Evolutionary conservation across 108 stramenopile species (phyloP).

Genomic region (Schizochytrium sp.): DNA sequence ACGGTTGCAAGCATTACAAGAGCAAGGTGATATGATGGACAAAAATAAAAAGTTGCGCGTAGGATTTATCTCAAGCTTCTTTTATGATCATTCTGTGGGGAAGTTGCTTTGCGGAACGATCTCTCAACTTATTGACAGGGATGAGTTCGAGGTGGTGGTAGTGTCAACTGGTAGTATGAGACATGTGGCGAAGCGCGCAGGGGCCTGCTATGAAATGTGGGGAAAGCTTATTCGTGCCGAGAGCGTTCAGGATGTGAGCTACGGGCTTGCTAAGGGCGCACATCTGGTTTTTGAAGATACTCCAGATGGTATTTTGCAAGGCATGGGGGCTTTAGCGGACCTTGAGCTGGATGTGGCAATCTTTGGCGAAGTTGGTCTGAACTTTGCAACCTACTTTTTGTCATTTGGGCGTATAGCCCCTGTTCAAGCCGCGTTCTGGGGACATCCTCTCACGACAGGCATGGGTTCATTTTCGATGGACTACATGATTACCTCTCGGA

Average conservation of each 20-base stretch:
- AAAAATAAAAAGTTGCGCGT: constrained; percentile 16
- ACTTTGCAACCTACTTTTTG: constrained; percentile 44
- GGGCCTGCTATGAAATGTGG: not conserved
- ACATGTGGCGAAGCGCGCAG: not conserved
- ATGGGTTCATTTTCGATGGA: not conserved
- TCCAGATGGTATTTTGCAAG: not conserved
- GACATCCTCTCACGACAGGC: constrained; percentile 35
- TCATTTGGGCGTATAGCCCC: not conserved
- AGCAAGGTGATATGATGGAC: not conserved
- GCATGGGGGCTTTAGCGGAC: not conserved
- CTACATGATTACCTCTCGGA: not conserved
- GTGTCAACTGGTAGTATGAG: not conserved
- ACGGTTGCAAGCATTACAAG: not conserved
- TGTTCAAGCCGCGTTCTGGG: constrained; percentile 12
- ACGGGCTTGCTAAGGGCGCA: not conserved
- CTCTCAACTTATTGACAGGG: not conserved
- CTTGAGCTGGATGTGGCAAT: constrained; percentile 32
- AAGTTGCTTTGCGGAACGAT: constrained; percentile 19
- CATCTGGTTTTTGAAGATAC: not conserved
- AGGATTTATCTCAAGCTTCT: not conserved
- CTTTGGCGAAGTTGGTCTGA: constrained; percentile 47
- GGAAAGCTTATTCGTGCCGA: not conserved
- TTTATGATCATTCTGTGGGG: constrained; percentile 16
- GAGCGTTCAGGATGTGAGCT: too few species aligned
- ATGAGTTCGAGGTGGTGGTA: not conserved